These are phyloP conservation scores for Suillus occidentalis DNA, from an alignment of 768 basidiomycete genomes.

Conservation along the genomic window DNA sequence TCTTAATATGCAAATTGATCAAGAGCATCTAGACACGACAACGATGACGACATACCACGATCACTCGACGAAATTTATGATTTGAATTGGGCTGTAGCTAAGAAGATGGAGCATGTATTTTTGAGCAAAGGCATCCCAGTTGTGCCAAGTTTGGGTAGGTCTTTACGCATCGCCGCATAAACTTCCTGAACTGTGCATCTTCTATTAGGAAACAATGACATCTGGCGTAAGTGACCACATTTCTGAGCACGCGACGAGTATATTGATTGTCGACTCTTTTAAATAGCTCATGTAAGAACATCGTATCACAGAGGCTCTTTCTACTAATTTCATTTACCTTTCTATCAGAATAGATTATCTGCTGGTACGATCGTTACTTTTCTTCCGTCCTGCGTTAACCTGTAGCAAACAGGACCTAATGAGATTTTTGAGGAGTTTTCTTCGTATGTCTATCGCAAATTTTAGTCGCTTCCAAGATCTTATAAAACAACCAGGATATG, in stretches of 20 bases:
- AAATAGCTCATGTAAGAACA: conserved; percentile 55
- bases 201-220: conserved; percentile 79
- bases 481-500: conserved; percentile 57
- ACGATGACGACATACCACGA: conserved; percentile 74
- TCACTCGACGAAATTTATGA: conserved; percentile 77
- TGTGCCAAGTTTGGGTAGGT: conserved; percentile 73
- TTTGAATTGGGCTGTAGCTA: conserved; percentile 66
- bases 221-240: conserved; percentile 67
- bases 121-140: conserved; percentile 67
- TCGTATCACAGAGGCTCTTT: conserved; percentile 7
- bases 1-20: not conserved
- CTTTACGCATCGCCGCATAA: not conserved
- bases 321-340: conserved; percentile 7
- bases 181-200: not conserved
- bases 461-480: not conserved
- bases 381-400: conserved; percentile 2
- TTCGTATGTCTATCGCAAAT: conserved; percentile 44
- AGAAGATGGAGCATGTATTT: conserved; percentile 72
- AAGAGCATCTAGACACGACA: conserved; percentile 63
- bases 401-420: conserved; percentile 54
- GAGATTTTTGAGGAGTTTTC: conserved; percentile 64
- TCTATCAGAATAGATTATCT: conserved; percentile 58
- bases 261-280: conserved; percentile 15
- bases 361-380: conserved; percentile 43
- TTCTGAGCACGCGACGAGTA: conserved; percentile 11